Base-by-base conservation (phyloP, 306 rosid species). In the Trifolium dubium region DNA sequence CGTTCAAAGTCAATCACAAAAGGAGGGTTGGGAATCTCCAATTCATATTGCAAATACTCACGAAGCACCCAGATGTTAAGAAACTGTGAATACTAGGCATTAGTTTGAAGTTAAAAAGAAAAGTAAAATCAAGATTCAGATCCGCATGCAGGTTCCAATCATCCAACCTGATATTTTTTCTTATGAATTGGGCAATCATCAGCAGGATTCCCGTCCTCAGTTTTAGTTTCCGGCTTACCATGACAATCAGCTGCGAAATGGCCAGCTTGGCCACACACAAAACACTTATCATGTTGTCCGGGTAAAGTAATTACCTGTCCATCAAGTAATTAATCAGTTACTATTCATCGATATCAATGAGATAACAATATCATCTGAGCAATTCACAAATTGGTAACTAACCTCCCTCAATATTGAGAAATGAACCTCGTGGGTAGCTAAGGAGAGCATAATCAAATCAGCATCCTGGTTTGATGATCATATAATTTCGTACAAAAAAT, bases 381-480 rank as follows among this genome's bases (percentile, higher is more conserved):
- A 41, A 5, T 40, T 47, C 63, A 51, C 43, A 75, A 74, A 82
- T 72, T 53, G 58, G 69, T 66, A 80, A 73, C 90, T 75, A 74
- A 93, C 98, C 97, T 93, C 98, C 83, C 97, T 86, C 80, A 93
- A 79, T 81, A 93, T 85, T 69, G 96, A 93, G 74, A 93, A 93
- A 81, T 93, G 98, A 79, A 93, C 82, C 82, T 93, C 98, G 8
- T 90, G 97, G 10, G 97, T 93, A 41, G 98, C 93, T 79, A 93
- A 83, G 67, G 96, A 76, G 61, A 93, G 85, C 98, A 90, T 90
- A 83, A 93, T 93, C 72, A 93, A 83, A 86, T 93, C 97, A 40
- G 97, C 98, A 80, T 93, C 96, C 96, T 93, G 90, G 74, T 71
- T 76, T 44, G n/a, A 28, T 28, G 63, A 53, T 35, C 67, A 79